Conservation (phyloP, 169 alveolate species). For the Eimeria sp. region DNA sequence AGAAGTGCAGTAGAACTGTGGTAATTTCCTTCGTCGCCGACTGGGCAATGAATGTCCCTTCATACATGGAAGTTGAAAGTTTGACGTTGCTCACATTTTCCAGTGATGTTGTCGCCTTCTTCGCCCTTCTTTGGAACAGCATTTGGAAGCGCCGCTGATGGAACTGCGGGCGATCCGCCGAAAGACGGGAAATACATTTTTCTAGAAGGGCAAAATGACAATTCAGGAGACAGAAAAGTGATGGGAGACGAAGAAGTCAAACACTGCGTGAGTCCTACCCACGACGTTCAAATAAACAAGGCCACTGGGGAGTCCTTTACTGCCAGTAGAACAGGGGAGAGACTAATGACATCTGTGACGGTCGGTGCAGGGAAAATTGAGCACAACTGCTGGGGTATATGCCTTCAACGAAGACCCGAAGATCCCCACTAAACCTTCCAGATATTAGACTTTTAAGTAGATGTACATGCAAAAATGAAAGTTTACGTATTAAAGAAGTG, state of each 20-base stretch:
- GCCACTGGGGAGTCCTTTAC: background rate
- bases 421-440: background rate
- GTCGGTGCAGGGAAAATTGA: background rate
- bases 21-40: background rate
- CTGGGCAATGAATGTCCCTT: no score
- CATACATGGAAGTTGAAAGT: background rate
- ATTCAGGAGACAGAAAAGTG: background rate
- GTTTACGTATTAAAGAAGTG: background rate
- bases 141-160: constrained; percentile 53
- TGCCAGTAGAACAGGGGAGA: background rate
- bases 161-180: constrained; percentile 70
- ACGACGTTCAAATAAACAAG: background rate
- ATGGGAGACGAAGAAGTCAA: background rate
- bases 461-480: background rate
- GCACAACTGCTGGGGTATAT: background rate
- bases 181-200: constrained; percentile 75
- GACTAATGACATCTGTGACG: background rate
- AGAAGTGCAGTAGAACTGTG: background rate
- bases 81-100: constrained; percentile 62
- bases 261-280: background rate
- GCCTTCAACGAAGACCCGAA: background rate
- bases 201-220: background rate
- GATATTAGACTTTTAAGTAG: no score
- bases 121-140: constrained; percentile 7
- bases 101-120: constrained; percentile 80